Percentiles rank a stretch among this genome's conserved stretches.
phyloP scores from a whole-genome alignment of 164 flowering plant genomes.

The Warburgia ugandensis region DNA sequence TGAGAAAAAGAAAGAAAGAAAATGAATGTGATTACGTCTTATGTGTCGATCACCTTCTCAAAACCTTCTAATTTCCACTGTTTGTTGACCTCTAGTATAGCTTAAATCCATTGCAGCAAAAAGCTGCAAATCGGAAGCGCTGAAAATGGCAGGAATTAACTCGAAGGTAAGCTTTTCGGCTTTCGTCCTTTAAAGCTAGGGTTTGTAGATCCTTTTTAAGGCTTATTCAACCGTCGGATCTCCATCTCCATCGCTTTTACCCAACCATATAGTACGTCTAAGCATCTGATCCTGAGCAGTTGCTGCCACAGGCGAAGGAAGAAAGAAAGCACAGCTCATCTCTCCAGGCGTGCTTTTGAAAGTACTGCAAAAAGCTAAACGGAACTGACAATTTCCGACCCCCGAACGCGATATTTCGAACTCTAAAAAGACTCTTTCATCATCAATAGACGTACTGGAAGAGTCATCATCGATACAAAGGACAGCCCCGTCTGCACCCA shows the following conservation, averaged over 20 bases:
- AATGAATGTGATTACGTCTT: too few species aligned
- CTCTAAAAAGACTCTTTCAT: slow-evolving; percentile 12
- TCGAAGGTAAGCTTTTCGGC: slow-evolving; percentile 1
- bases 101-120: too few species aligned
- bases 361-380: slow-evolving; percentile 15
- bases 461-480: slow-evolving; percentile 50
- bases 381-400: slow-evolving; percentile 20
- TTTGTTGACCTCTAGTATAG: too few species aligned
- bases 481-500: slow-evolving; percentile 27
- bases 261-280: slow-evolving; percentile 6
- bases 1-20: too few species aligned
- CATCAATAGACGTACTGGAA: slow-evolving; percentile 7
- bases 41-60: too few species aligned
- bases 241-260: neutral
- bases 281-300: slow-evolving; percentile 13
- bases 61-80: too few species aligned
- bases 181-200: slow-evolving; percentile 4
- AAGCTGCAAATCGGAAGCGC: too few species aligned
- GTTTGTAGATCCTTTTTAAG: neutral
- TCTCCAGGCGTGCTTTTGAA: slow-evolving; percentile 18
- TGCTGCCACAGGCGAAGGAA: neutral
- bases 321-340: slow-evolving; percentile 15
- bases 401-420: slow-evolving; percentile 20
- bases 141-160: too few species aligned
- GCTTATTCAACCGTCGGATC: neutral